These are phyloP conservation scores for Cyberlindnera euphorbiae DNA, from an alignment of 805 yeast genomes.

Conservation along the genomic window DNA sequence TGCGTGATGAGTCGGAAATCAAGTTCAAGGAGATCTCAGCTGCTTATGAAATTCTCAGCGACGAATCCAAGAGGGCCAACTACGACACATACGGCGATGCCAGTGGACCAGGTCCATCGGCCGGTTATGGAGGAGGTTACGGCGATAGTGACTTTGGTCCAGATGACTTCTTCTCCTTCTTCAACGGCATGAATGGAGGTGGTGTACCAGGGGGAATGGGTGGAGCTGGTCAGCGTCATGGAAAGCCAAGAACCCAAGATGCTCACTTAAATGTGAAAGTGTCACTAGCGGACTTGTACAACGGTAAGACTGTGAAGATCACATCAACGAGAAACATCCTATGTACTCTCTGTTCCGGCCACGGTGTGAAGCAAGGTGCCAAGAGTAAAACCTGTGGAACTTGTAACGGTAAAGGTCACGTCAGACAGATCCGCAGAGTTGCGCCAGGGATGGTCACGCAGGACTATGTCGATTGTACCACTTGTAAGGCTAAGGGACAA, in stretches of 20 bases:
- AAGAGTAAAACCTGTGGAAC: constrained; percentile 49
- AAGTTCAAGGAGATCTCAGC: constrained; percentile 78
- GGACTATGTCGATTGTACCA: constrained; percentile 53
- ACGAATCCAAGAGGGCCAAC: constrained; percentile 54
- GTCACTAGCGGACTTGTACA: constrained; percentile 67
- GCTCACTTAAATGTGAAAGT: constrained; percentile 63
- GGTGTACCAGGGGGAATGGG: constrained; percentile 4
- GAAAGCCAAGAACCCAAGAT: constrained; percentile 48
- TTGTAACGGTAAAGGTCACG: constrained; percentile 72
- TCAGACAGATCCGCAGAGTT: constrained; percentile 54
- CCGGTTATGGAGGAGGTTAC: constrained; percentile 34
- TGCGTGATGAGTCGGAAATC: constrained; percentile 65
- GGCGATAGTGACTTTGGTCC: constrained; percentile 40
- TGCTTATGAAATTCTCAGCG: constrained; percentile 81
- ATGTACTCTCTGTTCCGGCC: constrained; percentile 71
- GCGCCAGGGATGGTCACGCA: constrained; percentile 75
- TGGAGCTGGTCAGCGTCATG: constrained; percentile 4
- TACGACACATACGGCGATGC: constrained; percentile 55
- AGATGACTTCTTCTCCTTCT: constrained; percentile 77
- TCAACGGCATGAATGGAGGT: constrained; percentile 19
- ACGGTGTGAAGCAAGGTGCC: constrained; percentile 66
- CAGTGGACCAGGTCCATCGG: constrained; percentile 29
- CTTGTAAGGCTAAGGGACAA: constrained; percentile 70
- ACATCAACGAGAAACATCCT: constrained; percentile 66
- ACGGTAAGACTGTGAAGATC: constrained; percentile 75